A percentile compares a stretch with the other conserved stretches of the same genome.
phyloP scores from a whole-genome alignment of 2,329 filamentous ascomycete genomes.

The Calonectria montana region DNA sequence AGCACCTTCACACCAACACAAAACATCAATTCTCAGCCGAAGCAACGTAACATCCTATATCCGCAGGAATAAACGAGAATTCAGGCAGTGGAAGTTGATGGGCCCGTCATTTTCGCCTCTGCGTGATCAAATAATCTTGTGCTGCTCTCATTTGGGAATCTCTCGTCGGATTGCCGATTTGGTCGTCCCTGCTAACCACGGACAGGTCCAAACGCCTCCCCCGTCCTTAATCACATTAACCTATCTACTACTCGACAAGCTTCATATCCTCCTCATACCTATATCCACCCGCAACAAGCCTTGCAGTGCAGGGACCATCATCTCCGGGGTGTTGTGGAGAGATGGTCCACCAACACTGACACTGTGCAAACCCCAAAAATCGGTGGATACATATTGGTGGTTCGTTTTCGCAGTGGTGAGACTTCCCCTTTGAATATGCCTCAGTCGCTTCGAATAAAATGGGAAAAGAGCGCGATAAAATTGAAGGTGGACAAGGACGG shows the following conservation, averaged over 20 bases:
- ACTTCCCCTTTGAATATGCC: background rate
- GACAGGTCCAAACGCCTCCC: background rate
- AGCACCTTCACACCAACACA: background rate
- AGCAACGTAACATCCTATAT: slow-evolving; percentile 1
- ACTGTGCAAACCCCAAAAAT: background rate
- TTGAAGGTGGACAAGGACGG: background rate
- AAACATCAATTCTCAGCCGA: background rate
- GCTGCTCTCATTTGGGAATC: background rate
- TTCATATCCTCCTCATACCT: background rate
- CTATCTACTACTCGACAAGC: background rate
- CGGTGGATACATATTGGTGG: background rate
- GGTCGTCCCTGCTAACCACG: background rate
- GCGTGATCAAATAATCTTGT: background rate
- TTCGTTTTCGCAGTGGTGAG: slow-evolving; percentile 3
- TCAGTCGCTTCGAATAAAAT: background rate
- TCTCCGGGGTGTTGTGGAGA: background rate
- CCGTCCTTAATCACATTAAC: background rate
- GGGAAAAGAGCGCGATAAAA: background rate
- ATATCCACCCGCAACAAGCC: background rate
- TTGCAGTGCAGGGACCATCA: background rate
- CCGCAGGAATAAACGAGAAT: background rate
- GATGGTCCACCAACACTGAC: background rate
- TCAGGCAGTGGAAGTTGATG: background rate
- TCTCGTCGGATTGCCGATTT: background rate
- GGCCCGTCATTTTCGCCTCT: background rate